Evolutionary conservation across 2,329 filamentous ascomycete species (phyloP).

Genomic region (Sporothrix pallida): DNA sequence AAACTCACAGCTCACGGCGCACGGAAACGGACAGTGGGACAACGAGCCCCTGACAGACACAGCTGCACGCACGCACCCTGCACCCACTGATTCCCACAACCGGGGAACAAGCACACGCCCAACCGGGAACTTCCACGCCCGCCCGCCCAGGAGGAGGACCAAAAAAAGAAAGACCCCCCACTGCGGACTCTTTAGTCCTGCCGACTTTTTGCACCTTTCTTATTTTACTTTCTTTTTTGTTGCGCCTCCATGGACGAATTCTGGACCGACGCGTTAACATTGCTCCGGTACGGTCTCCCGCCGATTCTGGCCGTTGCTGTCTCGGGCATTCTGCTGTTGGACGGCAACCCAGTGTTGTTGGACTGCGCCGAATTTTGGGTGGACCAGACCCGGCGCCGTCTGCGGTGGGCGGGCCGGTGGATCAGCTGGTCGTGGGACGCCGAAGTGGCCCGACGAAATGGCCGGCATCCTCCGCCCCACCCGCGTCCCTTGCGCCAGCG

Average conservation of each 20-base stretch:
- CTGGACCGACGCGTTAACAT: background rate
- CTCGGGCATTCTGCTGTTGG: conserved; percentile 8
- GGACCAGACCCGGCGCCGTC: background rate
- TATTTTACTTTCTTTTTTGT: background rate
- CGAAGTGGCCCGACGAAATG: too few species aligned
- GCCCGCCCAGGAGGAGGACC: background rate
- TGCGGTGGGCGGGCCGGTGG: background rate
- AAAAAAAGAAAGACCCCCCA: background rate
- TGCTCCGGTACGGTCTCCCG: background rate
- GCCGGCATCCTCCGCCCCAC: too few species aligned
- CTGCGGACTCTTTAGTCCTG: background rate
- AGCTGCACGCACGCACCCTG: too few species aligned
- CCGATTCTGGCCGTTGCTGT: background rate
- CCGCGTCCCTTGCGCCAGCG: background rate
- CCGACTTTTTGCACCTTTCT: background rate
- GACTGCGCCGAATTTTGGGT: conserved; percentile 16
- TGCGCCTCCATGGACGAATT: background rate
- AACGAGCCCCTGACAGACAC: too few species aligned
- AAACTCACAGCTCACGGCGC: too few species aligned
- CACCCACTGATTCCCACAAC: background rate
- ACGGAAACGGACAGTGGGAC: too few species aligned
- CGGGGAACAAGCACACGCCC: conserved; percentile 5
- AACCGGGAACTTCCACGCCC: background rate
- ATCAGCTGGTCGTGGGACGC: background rate
- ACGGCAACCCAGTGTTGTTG: background rate